Evolutionary conservation across 2,329 filamentous ascomycete species (phyloP).

Genomic region (Trichoderma brevicompactum): DNA sequence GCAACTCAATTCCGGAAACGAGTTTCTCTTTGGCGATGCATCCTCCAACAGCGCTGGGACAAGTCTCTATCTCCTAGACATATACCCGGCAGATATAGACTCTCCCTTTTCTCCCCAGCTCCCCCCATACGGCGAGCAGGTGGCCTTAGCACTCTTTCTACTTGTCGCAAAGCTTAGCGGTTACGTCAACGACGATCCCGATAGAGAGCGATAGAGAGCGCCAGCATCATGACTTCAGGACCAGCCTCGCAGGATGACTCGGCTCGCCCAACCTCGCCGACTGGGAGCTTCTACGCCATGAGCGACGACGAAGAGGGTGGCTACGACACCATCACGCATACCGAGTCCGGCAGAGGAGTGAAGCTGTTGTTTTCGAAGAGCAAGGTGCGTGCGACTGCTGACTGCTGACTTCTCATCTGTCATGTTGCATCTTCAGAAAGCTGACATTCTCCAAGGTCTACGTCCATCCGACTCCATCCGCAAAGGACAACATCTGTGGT

Average conservation of each 20-base stretch:
- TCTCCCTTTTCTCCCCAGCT: background rate
- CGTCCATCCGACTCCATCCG: conserved; percentile 88
- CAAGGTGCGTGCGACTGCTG: conserved; percentile 65
- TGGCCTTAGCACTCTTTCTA: background rate
- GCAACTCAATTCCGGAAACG: conserved; percentile 24
- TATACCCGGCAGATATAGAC: background rate
- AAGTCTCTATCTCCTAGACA: background rate
- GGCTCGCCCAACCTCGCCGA: conserved; percentile 63
- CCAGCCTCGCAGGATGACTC: conserved; percentile 13
- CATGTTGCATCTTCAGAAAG: background rate
- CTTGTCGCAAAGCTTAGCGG: conserved; percentile 14
- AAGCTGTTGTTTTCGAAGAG: conserved; percentile 96
- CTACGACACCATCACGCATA: conserved; percentile 90
- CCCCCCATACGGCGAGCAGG: background rate
- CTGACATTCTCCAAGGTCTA: conserved; percentile 71
- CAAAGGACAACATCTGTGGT: conserved; percentile 94
- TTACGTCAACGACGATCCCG: conserved; percentile 19
- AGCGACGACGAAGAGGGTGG: conserved; percentile 95
- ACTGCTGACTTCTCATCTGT: background rate
- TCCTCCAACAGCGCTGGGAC: background rate
- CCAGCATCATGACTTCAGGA: conserved; percentile 24
- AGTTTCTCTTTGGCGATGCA: background rate
- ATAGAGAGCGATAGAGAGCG: background rate
- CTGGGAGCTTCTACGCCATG: conserved; percentile 90
- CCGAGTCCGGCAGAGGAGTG: conserved; percentile 76